Base-by-base conservation (phyloP, 2,329 filamentous ascomycete genomes). In the Penicillium sclerotiorum region DNA sequence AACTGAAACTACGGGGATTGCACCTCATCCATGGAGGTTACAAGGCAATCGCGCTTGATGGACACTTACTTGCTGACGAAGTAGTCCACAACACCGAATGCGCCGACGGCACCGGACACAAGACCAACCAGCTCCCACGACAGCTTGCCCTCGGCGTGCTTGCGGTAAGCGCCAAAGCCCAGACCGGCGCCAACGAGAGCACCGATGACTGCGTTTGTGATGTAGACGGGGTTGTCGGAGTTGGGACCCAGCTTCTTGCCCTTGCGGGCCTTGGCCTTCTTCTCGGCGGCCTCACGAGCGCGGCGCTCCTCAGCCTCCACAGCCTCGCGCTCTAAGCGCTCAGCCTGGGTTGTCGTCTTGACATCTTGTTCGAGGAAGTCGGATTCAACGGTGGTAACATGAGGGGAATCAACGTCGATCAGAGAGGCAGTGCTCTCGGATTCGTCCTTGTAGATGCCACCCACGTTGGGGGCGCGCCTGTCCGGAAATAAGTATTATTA, bases 1-100 rank as follows among this genome's bases (percentile, higher is more conserved):
- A 52, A n/a, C n/a, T n/a, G n/a, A n/a, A n/a, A n/a, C n/a, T n/a
- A n/a, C n/a, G n/a, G n/a, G n/a, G n/a, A n/a, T n/a, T n/a, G n/a
- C n/a, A n/a, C n/a, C n/a, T n/a, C n/a, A n/a, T n/a, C n/a, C n/a
- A n/a, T n/a, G n/a, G n/a, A n/a, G n/a, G n/a, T n/a, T n/a, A n/a
- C n/a, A n/a, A n/a, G n/a, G n/a, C n/a, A n/a, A n/a, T n/a, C n/a
- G 25, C 25, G 9, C 9, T 8, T 28, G 25, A 9, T 28, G 25
- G 25, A 11, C 11, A 61, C 75, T 67, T 56, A 79, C 76, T 75
- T 76, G 74, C 76, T 79, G 36, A 75, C 70, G 49, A 72, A 76
- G 60, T 77, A 79, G 61, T 79, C 76, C 23, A 69, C 72, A 3
- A 70, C 66, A 45, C 72, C 73, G 37, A 76, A 67, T 11, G 73